Conservation (phyloP, 2,329 filamentous ascomycete species). For the Fusarium sacchari region DNA sequence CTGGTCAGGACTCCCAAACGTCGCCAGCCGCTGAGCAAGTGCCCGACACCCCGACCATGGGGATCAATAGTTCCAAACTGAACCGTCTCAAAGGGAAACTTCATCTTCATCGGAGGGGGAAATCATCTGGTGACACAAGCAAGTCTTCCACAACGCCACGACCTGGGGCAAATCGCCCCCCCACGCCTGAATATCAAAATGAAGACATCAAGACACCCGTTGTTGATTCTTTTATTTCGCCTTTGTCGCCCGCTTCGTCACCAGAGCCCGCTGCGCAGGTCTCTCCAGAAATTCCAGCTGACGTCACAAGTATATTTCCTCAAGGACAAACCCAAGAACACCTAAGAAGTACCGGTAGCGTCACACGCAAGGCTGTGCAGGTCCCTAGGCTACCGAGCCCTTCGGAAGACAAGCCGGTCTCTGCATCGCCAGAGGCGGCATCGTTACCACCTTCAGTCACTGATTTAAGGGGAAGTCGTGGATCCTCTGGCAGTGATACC, state of each 20-base stretch:
- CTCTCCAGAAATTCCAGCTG: constrained; percentile 52
- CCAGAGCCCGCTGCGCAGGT: constrained; percentile 48
- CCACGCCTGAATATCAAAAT: constrained; percentile 61
- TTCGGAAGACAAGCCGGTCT: constrained; percentile 37
- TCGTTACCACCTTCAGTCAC: constrained; percentile 34
- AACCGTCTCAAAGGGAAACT: constrained; percentile 46
- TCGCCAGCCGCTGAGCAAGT: constrained; percentile 23
- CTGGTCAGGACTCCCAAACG: constrained; percentile 17
- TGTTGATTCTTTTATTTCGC: constrained; percentile 52
- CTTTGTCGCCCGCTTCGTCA: constrained; percentile 58
- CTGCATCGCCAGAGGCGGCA: constrained; percentile 38
- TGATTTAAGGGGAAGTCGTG: constrained; percentile 16
- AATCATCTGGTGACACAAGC: constrained; percentile 38
- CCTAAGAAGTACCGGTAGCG: constrained; percentile 18
- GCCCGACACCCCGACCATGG: constrained; percentile 46
- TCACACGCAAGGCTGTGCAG: constrained; percentile 44
- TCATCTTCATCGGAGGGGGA: constrained; percentile 39
- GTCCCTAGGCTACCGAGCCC: constrained; percentile 31
- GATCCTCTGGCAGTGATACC: constrained; percentile 36
- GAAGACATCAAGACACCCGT: constrained; percentile 53
- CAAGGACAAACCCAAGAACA: constrained; percentile 22
- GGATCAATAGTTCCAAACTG: constrained; percentile 47
- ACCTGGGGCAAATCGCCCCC: constrained; percentile 51
- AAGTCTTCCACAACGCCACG: constrained; percentile 32
- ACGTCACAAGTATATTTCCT: constrained; percentile 21